phyloP scores from a whole-genome alignment of 2,329 filamentous ascomycete genomes.

The Byssothecium circinans region DNA sequence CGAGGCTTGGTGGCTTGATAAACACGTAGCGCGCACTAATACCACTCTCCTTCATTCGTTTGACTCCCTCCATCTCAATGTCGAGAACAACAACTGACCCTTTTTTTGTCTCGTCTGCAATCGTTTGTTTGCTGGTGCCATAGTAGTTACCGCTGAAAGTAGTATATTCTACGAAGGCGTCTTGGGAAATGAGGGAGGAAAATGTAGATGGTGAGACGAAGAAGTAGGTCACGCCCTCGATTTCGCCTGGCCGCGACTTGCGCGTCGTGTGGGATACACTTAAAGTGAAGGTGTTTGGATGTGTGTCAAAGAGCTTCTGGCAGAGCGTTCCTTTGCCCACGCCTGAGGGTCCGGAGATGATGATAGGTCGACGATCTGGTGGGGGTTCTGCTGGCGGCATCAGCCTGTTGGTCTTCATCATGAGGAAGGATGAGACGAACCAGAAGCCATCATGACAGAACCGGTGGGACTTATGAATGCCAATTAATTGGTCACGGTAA shows the following conservation, averaged over 20 bases:
- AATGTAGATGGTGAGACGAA: too few relatives aligned
- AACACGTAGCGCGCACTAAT: conserved; percentile 3
- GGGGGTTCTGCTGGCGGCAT: neutral
- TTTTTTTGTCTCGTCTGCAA: conserved; percentile 1
- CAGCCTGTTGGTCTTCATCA: too few relatives aligned
- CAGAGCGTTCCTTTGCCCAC: conserved; percentile 1
- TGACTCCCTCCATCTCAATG: conserved; percentile 2
- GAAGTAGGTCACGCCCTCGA: conserved; percentile 3
- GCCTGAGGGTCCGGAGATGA: too few relatives aligned
- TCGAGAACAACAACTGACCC: conserved; percentile 1
- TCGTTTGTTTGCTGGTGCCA: conserved; percentile 1
- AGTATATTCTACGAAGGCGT: conserved; percentile 2
- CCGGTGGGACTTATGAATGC: too few relatives aligned
- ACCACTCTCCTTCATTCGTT: neutral
- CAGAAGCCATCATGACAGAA: too few relatives aligned
- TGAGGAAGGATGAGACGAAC: too few relatives aligned
- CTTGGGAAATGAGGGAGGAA: conserved; percentile 2
- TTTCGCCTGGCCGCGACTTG: neutral
- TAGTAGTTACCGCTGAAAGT: conserved; percentile 2
- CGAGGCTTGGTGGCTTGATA: conserved; percentile 2
- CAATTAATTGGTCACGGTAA: too few relatives aligned
- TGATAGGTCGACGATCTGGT: neutral
- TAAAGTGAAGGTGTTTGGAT: too few relatives aligned
- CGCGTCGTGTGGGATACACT: conserved; percentile 1
- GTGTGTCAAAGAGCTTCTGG: neutral